Base-by-base conservation (phyloP, 2,329 filamentous ascomycete species). In the Trichophaea hybrida region DNA sequence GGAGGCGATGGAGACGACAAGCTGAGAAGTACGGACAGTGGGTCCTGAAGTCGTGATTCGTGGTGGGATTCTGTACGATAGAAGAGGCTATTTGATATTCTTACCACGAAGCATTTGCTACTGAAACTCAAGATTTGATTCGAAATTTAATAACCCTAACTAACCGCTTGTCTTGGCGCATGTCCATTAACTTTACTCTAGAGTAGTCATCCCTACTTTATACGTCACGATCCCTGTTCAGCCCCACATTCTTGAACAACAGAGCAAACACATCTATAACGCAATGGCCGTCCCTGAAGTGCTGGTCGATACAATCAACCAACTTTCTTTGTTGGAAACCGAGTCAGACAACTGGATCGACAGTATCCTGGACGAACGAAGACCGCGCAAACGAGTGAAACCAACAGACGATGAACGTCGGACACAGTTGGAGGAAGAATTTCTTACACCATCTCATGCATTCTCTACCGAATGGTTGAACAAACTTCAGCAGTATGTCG, bases 391-490 rank as follows among this genome's bases (percentile, higher is more conserved):
- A 72, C 74, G 76, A 10, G 63, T 68, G 3, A 65, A 64, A 35
- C 62, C 59, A 33, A 51, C 44, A 34, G 17, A 59, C 13, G 50
- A 35, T n/a, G 38, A 64, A 33, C 58, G 59, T 24, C 53, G 57
- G 37, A 56, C 63, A 38, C 57, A 64, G 62, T 78, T 97, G 4
- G 88, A 94, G 73, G 70, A 78, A 58, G 82, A 86, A 51, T 93
- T 91, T 69, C 76, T 98, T 32, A 82, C 81, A 1, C 91, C 93
- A 0, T 87, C 88, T 1, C 78, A 82, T 4, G 79, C 80, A 1
- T 96, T 98, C 74, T 88, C 84, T 37, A 76, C 81, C 4, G 83
- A 85, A 69, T 97, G 93, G 89, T 79, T 98, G 61, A 89, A 95
- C 71, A 80, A 81, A 58, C 74, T 97, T 48, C 93, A 98, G 73